These are phyloP conservation scores for Geotrichum phurueaensis DNA, from an alignment of 1,139 yeast species.

Conservation along the genomic window DNA sequence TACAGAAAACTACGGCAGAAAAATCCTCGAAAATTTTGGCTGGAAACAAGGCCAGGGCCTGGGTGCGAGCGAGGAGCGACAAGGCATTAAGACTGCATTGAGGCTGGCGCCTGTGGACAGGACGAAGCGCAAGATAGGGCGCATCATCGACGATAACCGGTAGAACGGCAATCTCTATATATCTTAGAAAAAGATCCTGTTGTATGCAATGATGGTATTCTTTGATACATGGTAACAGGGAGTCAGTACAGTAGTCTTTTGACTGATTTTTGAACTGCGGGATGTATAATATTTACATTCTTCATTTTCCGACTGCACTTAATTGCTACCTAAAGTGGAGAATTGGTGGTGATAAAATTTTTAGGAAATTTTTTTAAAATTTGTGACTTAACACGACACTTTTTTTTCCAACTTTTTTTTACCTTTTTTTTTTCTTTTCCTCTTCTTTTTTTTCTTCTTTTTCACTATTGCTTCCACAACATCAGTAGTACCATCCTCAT, in stretches of 20 bases:
- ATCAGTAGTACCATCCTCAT: neutral
- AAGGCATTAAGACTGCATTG: slow-evolving; percentile 24
- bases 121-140: slow-evolving; percentile 22
- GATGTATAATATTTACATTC: neutral
- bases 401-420: neutral
- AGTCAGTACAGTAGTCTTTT: too few species aligned
- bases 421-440: neutral
- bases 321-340: too few species aligned
- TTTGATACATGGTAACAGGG: too few species aligned
- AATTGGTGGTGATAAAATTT: neutral
- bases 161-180: too few species aligned
- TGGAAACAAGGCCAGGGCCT: slow-evolving; percentile 23
- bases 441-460: neutral
- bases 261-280: too few species aligned
- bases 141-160: slow-evolving; percentile 20
- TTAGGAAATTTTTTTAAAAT: neutral
- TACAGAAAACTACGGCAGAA: slow-evolving; percentile 10
- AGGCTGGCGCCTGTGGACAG: slow-evolving; percentile 18
- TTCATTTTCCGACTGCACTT: too few species aligned
- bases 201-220: too few species aligned
- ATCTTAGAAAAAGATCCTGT: too few species aligned
- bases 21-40: slow-evolving; percentile 25
- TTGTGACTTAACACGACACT: neutral
- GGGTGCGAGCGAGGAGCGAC: slow-evolving; percentile 15
- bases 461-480: neutral